Evolutionary conservation across 2,329 filamentous ascomycete species (phyloP).

Genomic region (Aspergillus piperis): DNA sequence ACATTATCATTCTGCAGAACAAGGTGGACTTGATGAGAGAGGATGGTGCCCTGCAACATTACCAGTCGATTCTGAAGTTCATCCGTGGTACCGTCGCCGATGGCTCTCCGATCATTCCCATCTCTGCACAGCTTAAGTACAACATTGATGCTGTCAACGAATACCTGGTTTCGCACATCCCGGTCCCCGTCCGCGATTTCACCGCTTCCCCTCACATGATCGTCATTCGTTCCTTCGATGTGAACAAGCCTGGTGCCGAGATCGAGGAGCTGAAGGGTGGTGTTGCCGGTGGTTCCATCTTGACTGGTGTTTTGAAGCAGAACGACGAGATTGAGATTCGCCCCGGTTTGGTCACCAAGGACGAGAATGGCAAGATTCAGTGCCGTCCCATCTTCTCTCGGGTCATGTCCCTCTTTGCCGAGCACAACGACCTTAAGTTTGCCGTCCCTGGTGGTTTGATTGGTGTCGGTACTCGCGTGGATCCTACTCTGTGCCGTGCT

Average conservation of each 20-base stretch:
- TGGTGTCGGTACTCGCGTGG: constrained; percentile 95
- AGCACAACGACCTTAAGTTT: constrained; percentile 98
- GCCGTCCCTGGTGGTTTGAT: constrained; percentile 97
- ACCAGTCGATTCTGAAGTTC: constrained; percentile 97
- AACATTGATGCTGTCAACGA: constrained; percentile 99
- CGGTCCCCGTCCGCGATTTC: constrained; percentile 89
- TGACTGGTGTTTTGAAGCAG: constrained; percentile 95
- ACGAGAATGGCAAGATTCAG: constrained; percentile 89
- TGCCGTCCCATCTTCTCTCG: constrained; percentile 97
- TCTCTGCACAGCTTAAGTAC: constrained; percentile 97
- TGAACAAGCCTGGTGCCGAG: constrained; percentile 99
- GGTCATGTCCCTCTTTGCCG: constrained; percentile 92
- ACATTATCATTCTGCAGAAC: constrained; percentile 99
- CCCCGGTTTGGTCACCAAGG: constrained; percentile 96
- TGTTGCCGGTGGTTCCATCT: constrained; percentile 94
- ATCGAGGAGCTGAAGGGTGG: constrained; percentile 98
- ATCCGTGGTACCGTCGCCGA: constrained; percentile 96
- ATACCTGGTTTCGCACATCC: constrained; percentile 91
- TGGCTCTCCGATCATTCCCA: constrained; percentile 92
- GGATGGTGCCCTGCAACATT: constrained; percentile 89
- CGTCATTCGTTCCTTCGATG: constrained; percentile 97
- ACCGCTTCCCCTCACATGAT: constrained; percentile 95
- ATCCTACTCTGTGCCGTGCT: constrained; percentile 96
- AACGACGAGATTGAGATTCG: constrained; percentile 98
- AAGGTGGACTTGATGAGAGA: constrained; percentile 99